A percentile compares a stretch with the other conserved stretches of the same genome.
These are phyloP conservation scores for Eimeria praecox DNA, from an alignment of 169 alveolate genomes.

Conservation along the genomic window DNA sequence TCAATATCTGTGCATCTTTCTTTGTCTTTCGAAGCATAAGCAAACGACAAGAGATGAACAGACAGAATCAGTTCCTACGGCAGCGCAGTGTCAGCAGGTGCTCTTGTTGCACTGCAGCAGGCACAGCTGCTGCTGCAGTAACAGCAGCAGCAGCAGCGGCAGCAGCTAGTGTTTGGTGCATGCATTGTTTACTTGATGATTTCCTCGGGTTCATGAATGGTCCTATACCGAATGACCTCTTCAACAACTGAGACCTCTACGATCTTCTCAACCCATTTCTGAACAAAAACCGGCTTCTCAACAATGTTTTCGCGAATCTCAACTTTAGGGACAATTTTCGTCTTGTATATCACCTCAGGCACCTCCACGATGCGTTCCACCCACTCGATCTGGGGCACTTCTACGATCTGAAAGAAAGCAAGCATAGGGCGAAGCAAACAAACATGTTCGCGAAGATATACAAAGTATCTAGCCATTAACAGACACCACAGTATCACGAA, in stretches of 20 bases:
- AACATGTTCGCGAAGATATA: background rate
- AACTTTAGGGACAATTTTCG: conserved; percentile 91
- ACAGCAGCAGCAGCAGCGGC: background rate
- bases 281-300: conserved; percentile 90
- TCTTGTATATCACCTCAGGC: conserved; percentile 92
- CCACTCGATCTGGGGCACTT: conserved; percentile 93
- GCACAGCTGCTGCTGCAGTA: background rate
- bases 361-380: conserved; percentile 92
- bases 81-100: background rate
- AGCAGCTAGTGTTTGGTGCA: too few relatives aligned
- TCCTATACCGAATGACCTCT: conserved; percentile 93
- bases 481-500: background rate
- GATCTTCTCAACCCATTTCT: conserved; percentile 91
- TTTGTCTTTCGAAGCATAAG: background rate
- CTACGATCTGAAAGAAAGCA: conserved; percentile 87
- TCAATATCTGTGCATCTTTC: background rate
- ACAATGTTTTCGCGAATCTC: conserved; percentile 92
- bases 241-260: conserved; percentile 93
- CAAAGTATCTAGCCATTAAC: background rate
- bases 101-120: background rate
- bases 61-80: background rate
- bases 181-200: conserved; percentile 86
- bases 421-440: background rate
- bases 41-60: too few relatives aligned
- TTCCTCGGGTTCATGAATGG: conserved; percentile 92